A percentile compares a stretch with the other conserved stretches of the same genome.
Conservation (phyloP, 2,329 filamentous ascomycete genomes). For the Trichoderma arundinaceum region DNA sequence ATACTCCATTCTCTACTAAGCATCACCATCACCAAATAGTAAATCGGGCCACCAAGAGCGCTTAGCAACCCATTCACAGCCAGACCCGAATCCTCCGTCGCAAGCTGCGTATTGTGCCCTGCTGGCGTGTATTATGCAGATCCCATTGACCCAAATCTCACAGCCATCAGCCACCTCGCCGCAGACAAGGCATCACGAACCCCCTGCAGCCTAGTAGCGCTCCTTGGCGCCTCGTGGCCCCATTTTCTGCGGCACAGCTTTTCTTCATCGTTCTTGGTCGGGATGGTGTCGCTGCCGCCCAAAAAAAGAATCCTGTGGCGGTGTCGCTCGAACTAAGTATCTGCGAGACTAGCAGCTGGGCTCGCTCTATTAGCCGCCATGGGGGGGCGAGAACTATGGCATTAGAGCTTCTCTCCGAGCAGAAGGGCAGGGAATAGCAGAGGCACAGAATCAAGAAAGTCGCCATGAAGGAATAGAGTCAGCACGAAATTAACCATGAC, state of each 20-base stretch:
- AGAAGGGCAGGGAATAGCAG: too few species aligned
- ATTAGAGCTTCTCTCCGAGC: too few species aligned
- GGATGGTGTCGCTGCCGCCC: neutral
- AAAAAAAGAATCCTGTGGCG: neutral
- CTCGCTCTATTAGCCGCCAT: neutral
- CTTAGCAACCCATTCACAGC: constrained; percentile 1
- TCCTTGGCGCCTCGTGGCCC: neutral
- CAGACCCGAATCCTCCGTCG: too few species aligned
- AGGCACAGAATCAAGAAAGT: too few species aligned
- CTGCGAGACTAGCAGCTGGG: neutral
- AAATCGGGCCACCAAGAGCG: constrained; percentile 11
- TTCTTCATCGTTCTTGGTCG: neutral
- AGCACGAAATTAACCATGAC: too few species aligned
- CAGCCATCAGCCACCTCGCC: neutral
- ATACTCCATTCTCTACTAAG: too few species aligned
- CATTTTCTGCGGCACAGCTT: neutral
- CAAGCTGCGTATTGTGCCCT: too few species aligned
- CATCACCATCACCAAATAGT: neutral
- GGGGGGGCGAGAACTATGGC: neutral
- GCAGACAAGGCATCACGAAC: too few species aligned
- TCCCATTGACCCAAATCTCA: neutral
- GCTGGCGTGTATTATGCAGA: too few species aligned
- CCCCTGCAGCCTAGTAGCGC: constrained; percentile 15
- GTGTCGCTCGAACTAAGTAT: neutral
- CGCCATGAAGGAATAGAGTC: too few species aligned